These are phyloP conservation scores for Sporothrix schenckii DNA, from an alignment of 2,329 filamentous ascomycete species.

Conservation along the genomic window DNA sequence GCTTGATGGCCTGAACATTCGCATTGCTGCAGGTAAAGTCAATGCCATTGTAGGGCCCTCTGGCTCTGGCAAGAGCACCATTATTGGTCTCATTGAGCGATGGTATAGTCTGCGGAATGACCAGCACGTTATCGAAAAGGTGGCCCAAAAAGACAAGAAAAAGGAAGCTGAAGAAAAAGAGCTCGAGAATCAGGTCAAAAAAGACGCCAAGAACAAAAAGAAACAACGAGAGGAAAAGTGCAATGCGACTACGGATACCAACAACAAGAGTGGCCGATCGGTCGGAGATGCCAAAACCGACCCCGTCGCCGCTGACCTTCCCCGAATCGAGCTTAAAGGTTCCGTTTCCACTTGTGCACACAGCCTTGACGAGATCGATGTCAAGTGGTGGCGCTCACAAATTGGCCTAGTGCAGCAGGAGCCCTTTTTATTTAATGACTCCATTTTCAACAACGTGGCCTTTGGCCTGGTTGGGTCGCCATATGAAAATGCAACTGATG, in stretches of 20 bases:
- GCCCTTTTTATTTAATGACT: constrained; percentile 46
- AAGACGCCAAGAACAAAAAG: constrained; percentile 38
- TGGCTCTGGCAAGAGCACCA: constrained; percentile 73
- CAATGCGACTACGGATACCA: background rate
- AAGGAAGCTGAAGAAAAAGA: constrained; percentile 49
- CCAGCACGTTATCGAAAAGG: constrained; percentile 56
- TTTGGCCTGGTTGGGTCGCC: constrained; percentile 49
- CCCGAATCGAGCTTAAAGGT: constrained; percentile 52
- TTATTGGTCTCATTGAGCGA: constrained; percentile 69
- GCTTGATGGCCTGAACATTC: constrained; percentile 61
- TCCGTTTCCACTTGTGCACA: constrained; percentile 62
- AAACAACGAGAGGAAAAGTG: constrained; percentile 34
- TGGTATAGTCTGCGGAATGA: constrained; percentile 55
- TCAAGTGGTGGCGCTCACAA: constrained; percentile 60
- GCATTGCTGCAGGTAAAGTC: constrained; percentile 64
- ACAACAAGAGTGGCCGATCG: background rate
- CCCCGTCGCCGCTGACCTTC: background rate
- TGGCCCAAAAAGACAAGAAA: constrained; percentile 52
- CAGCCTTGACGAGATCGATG: constrained; percentile 73
- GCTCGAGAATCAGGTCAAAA: constrained; percentile 40
- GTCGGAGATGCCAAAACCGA: background rate
- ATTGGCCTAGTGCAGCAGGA: constrained; percentile 49
- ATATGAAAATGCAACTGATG: constrained; percentile 38
- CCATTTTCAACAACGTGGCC: constrained; percentile 56
- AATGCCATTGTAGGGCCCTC: constrained; percentile 75